Evolutionary conservation across 345 rosid genomes (phyloP), one percentile per base, ranked within the genome.

Genomic region (Nasturtium officinale): DNA sequence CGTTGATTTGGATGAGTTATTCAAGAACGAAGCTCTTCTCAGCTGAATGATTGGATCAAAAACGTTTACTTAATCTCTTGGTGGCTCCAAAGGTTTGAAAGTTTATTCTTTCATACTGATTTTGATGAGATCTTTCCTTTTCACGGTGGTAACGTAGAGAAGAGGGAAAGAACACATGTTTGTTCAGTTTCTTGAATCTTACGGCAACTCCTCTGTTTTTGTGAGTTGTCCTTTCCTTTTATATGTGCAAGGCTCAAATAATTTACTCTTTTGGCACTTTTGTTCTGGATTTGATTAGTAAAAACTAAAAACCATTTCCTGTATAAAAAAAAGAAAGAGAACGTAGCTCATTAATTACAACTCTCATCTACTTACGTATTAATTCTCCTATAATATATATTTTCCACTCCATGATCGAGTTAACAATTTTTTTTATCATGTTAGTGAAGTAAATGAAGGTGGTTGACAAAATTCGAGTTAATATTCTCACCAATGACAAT

Each of bases 1-100:
- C 30, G 80, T 80, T 9, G 85, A 80, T 73, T 69, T 89, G 71
- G 86, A 87, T 60, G 85, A 80, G 30, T 61, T 89, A 60, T 26
- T 65, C 32, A 79, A 54, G 68, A 77, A 83, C 29, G 76, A 67
- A 54, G 80, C 72, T 61, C 50, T 83, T 65, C 62, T 46, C 10
- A 64, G 74, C 3, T 85, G 76, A 71, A 72, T 56, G 43, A 47
- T 47, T 61, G 37, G 7, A 28, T 18, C 76, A 40, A 10, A 3
- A 26, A 6, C 9, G 12, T 12, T 37, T 37, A 13, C 12, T 5
- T 7, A 9, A 50, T 28, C 25, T 12, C 20, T 7, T 53, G 0
- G 18, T 2, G 23, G 73, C 26, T n/a, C 37, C 32, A 58, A 9
- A 58, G 56, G 66, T 20, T 5, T 68, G 12, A 21, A 57, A 20